Evolutionary conservation across 352 stramenopile species (phyloP), one percentile per base, ranked within the genome.

Genomic region (Halophytophthora batemanensis): DNA sequence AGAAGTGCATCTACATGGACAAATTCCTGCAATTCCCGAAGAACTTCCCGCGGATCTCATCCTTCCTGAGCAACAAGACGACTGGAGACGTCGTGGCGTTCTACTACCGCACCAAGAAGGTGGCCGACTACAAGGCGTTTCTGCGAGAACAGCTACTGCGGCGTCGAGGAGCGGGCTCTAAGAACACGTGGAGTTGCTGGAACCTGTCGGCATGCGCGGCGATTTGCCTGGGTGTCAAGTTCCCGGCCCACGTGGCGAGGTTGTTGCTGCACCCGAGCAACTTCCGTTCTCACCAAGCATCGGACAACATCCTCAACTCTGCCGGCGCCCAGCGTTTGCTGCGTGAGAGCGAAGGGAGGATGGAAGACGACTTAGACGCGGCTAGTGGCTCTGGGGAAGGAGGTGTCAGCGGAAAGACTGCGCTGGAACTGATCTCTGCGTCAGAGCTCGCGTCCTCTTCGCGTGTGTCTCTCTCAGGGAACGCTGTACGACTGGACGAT

Each of bases 1-100:
- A 99, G 71, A 99, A 99, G 62, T 98, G 88, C 57, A 99, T 99
- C 46, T 99, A 98, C 59, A 69, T 99, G 21, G 96, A 99, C 80
- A 97, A 98, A 47, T 99, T 99, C 63, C 56, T 99, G 37, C 95
- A 99, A 58, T 98, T 96, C 57, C 97, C 97, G 1, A 99, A 99
- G 66, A 98, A 99, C 48, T 99, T 99, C 77, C 77, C 92, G 2
- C 90, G 92, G 28, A 99, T 99, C 52, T 90, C 96, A 17, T 95
- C 89, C 5, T 97, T 85, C 35, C 59, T 98, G 50, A 70, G 78
- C 42, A 98, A 98, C 59, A 99, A 99, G 58, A 96, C 86, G 0
- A 98, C 96, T 0, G 91, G 93, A 29, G 96, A 99, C 67, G 97
- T 97, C 36, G 93, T 99, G 52, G 69, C 78, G 33, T 98, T 99